Evolutionary conservation across 2,329 filamentous ascomycete species (phyloP).

Genomic region (Dactylellina haptotyla): DNA sequence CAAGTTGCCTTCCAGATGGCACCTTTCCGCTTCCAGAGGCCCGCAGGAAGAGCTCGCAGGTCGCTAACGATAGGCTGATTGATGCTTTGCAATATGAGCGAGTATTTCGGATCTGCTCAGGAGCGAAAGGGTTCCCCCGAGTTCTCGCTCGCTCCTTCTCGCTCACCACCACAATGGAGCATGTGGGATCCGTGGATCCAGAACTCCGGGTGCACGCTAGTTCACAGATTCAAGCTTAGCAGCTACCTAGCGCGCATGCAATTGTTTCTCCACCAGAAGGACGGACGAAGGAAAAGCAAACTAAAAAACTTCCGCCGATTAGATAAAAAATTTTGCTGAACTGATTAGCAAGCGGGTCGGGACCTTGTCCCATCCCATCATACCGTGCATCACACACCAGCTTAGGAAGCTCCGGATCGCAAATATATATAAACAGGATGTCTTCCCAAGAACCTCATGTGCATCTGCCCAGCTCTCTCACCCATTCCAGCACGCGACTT

Average conservation of each 20-base stretch:
- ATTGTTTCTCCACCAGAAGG: background rate
- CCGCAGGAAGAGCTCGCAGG: background rate
- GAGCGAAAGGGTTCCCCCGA: too few relatives aligned
- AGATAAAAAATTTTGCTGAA: background rate
- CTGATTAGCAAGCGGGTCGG: conserved; percentile 17
- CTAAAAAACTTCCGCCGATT: background rate
- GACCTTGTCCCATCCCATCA: background rate
- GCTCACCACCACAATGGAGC: background rate
- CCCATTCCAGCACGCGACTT: conserved; percentile 39
- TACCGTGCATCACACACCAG: background rate
- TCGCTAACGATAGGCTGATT: conserved; percentile 28
- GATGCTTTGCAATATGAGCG: conserved; percentile 7
- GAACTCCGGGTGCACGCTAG: conserved; percentile 14
- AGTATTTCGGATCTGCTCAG: conserved; percentile 25
- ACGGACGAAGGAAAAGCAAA: background rate
- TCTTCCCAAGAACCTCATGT: conserved; percentile 15
- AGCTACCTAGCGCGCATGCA: background rate
- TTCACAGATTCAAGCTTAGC: background rate
- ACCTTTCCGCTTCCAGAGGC: background rate
- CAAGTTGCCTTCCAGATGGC: background rate
- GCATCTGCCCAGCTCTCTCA: background rate
- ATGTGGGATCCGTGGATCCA: conserved; percentile 31
- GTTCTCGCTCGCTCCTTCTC: background rate
- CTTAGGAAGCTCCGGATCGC: conserved; percentile 10
- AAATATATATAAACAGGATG: conserved; percentile 26